Conservation (phyloP, 768 basidiomycete genomes). For the Grammothele lineata region DNA sequence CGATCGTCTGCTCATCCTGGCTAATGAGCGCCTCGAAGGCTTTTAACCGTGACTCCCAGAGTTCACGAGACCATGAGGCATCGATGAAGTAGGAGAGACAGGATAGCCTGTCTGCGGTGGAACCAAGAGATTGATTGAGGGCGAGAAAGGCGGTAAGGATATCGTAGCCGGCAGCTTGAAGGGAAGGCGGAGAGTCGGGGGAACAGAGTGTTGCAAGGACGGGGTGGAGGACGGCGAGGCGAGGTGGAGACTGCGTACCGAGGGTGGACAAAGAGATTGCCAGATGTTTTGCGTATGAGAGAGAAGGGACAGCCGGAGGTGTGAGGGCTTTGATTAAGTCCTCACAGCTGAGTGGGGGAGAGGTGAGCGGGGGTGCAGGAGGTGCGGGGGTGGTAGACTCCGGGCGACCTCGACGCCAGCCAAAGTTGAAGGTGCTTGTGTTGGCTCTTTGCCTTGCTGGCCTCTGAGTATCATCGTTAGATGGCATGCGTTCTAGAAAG, state of each 20-base stretch:
- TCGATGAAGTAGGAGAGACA: slow-evolving; percentile 63
- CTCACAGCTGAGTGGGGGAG: slow-evolving; percentile 35
- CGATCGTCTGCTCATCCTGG: slow-evolving; percentile 55
- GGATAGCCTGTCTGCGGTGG: slow-evolving; percentile 55
- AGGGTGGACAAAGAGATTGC: slow-evolving; percentile 44
- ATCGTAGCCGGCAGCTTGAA: slow-evolving; percentile 70
- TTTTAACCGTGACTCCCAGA: slow-evolving; percentile 69
- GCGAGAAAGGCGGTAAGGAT: slow-evolving; percentile 68
- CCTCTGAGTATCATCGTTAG: slow-evolving; percentile 20
- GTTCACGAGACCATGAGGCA: slow-evolving; percentile 55
- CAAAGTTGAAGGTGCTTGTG: slow-evolving; percentile 18
- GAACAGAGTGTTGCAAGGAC: slow-evolving; percentile 59
- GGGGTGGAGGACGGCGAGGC: slow-evolving; percentile 47
- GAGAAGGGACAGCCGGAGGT: slow-evolving; percentile 60
- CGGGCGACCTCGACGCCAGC: slow-evolving; percentile 21
- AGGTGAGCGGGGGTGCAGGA: slow-evolving; percentile 13
- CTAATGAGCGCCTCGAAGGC: slow-evolving; percentile 63
- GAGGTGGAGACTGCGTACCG: slow-evolving; percentile 39
- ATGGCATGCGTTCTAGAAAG: slow-evolving; percentile 16
- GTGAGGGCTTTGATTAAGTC: slow-evolving; percentile 41
- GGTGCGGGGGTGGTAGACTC: slow-evolving; percentile 6
- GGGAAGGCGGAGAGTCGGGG: slow-evolving; percentile 43
- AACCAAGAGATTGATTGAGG: slow-evolving; percentile 40
- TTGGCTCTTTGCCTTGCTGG: slow-evolving; percentile 24
- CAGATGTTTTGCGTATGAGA: slow-evolving; percentile 59